phyloP scores from a whole-genome alignment of 192 early-diverging fungal genomes.

The Umbelopsis isabellina region DNA sequence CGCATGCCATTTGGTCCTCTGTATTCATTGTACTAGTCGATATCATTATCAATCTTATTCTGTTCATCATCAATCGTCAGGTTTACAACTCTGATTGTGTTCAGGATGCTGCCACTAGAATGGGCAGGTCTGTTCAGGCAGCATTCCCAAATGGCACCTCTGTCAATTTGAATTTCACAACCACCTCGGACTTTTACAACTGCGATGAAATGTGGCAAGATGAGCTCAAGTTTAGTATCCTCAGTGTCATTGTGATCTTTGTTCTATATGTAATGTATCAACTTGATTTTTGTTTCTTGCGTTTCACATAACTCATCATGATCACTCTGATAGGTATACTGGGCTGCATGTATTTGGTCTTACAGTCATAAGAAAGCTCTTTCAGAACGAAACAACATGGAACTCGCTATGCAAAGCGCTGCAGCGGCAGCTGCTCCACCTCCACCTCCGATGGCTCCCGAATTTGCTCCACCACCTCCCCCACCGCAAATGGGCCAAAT shows the following conservation, averaged over 20 bases:
- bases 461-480: neutral
- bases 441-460: neutral
- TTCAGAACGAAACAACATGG: neutral
- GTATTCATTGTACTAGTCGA: slow-evolving; percentile 34
- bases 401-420: neutral
- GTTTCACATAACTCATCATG: neutral
- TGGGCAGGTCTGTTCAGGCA: slow-evolving; percentile 1
- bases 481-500: neutral
- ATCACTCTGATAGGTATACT: slow-evolving; percentile 21
- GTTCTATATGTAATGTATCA: slow-evolving; percentile 37
- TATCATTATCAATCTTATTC: slow-evolving; percentile 34
- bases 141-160: slow-evolving; percentile 20
- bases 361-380: slow-evolving; percentile 26
- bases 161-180: slow-evolving; percentile 27
- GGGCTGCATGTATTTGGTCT: slow-evolving; percentile 35
- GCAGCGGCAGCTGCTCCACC: slow-evolving; percentile 9
- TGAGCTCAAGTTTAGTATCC: slow-evolving; percentile 42
- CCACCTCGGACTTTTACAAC: slow-evolving; percentile 40
- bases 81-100: slow-evolving; percentile 29
- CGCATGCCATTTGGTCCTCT: slow-evolving; percentile 27
- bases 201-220: slow-evolving; percentile 38
- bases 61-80: slow-evolving; percentile 29
- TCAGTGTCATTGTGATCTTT: slow-evolving; percentile 31
- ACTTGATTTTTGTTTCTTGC: neutral
- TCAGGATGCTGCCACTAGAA: slow-evolving; percentile 1